phyloP scores from a whole-genome alignment of 1,139 yeast species.

The Debaryomyces nepalensis region DNA sequence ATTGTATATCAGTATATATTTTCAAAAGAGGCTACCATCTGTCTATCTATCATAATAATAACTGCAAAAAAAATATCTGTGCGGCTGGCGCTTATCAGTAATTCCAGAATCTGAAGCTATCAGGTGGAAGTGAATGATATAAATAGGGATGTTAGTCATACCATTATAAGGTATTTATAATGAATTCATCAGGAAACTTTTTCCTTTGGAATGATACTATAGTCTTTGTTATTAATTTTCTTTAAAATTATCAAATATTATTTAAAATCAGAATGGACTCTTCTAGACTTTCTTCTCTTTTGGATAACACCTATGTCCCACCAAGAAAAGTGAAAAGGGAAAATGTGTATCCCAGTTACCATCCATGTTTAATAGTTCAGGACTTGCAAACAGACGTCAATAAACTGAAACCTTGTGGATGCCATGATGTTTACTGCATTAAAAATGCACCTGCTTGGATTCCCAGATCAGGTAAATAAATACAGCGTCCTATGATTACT shows the following conservation, averaged over 20 bases:
- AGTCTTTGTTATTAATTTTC: background rate
- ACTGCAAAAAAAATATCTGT: background rate
- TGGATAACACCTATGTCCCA: constrained; percentile 42
- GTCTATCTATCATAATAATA: background rate
- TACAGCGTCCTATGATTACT: background rate
- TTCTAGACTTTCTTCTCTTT: constrained; percentile 29
- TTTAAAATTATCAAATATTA: background rate
- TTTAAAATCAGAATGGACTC: constrained; percentile 32
- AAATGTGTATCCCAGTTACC: constrained; percentile 41
- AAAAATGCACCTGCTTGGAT: constrained; percentile 50
- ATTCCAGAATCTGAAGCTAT: constrained; percentile 13
- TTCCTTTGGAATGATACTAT: no score
- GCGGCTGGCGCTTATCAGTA: constrained; percentile 3
- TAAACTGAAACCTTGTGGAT: constrained; percentile 47
- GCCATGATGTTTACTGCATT: constrained; percentile 49
- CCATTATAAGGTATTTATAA: no score
- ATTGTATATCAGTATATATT: no score
- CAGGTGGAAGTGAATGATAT: background rate
- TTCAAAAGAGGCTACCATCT: background rate
- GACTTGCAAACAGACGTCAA: constrained; percentile 47
- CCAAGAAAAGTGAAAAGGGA: constrained; percentile 22
- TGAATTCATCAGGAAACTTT: no score
- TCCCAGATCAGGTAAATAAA: constrained; percentile 30
- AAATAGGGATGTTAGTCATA: no score
- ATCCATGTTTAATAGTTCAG: constrained; percentile 51